Evolutionary conservation across 2,329 filamentous ascomycete species (phyloP).

Genomic region (Xylaria polymorpha): DNA sequence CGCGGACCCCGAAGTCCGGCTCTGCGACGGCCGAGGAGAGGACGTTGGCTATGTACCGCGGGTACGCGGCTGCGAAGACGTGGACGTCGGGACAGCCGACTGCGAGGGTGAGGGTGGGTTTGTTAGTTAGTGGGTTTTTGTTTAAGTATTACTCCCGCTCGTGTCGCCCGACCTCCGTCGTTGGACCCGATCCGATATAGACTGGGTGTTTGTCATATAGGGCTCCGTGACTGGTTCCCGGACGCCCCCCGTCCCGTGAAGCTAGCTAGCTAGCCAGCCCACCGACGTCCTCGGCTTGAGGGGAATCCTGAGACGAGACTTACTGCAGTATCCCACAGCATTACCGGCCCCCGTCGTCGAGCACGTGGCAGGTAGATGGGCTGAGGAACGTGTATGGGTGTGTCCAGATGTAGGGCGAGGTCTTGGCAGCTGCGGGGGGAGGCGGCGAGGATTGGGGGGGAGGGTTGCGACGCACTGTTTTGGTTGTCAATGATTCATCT

Average conservation of each 20-base stretch:
- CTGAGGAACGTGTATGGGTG: conserved; percentile 62
- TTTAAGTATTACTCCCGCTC: too few species aligned
- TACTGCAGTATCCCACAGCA: conserved; percentile 63
- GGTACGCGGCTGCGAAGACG: conserved; percentile 55
- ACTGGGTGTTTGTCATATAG: neutral
- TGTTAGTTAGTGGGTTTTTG: conserved; percentile 5
- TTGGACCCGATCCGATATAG: neutral
- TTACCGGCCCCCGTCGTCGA: conserved; percentile 59
- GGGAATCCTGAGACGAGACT: conserved; percentile 39
- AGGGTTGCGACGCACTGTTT: conserved; percentile 62
- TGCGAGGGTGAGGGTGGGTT: conserved; percentile 1
- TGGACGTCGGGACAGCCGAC: conserved; percentile 53
- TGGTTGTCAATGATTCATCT: conserved; percentile 9
- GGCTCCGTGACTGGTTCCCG: neutral
- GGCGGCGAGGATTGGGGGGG: conserved; percentile 54
- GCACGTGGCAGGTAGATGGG: conserved; percentile 59
- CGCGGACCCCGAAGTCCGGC: conserved; percentile 47
- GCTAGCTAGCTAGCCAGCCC: neutral
- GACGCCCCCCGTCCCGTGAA: neutral
- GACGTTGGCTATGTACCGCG: conserved; percentile 53
- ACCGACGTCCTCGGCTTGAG: neutral
- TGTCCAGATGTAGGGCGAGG: conserved; percentile 64
- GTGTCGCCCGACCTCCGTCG: too few species aligned
- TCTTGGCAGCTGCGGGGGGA: conserved; percentile 51
- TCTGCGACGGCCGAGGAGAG: conserved; percentile 47